Evolutionary conservation across 225 moss, liverwort and hornwort species (phyloP).

Genomic region (Bryoerythrophyllum caledonicum): DNA sequence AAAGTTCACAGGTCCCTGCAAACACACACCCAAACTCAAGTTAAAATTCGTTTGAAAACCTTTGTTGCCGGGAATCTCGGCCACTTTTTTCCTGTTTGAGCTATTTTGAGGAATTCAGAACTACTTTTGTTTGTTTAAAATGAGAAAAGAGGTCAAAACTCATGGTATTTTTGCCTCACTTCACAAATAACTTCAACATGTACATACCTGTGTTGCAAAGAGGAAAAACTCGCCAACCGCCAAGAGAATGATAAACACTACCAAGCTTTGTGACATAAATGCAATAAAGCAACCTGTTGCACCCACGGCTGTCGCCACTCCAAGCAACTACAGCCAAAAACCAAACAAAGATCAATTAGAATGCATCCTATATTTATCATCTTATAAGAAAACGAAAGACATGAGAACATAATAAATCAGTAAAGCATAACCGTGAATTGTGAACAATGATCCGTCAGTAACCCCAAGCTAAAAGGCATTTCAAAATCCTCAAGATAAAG

Average conservation of each 20-base stretch:
- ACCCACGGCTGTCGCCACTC: slow-evolving; percentile 60
- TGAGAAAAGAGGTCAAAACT: too few relatives aligned
- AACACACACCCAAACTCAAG: slow-evolving; percentile 12
- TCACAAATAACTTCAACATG: not conserved
- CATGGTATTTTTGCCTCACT: too few relatives aligned
- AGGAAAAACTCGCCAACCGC: slow-evolving; percentile 84
- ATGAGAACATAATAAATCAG: not conserved
- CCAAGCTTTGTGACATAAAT: slow-evolving; percentile 59
- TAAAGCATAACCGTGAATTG: not conserved
- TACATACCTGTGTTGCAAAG: slow-evolving; percentile 78
- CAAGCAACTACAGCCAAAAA: slow-evolving; percentile 56
- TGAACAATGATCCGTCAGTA: not conserved
- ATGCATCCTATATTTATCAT: not conserved
- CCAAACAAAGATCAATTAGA: slow-evolving; percentile 15
- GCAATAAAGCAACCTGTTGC: slow-evolving; percentile 65
- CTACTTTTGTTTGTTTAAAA: too few relatives aligned
- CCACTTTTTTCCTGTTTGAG: too few relatives aligned
- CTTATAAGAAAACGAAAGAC: not conserved
- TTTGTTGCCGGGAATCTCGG: too few relatives aligned
- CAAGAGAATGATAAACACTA: slow-evolving; percentile 70
- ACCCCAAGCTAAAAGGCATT: too few relatives aligned
- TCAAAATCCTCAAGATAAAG: not conserved
- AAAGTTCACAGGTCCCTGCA: slow-evolving; percentile 89
- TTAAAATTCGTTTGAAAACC: too few relatives aligned
- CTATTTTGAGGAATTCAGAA: too few relatives aligned